Percentiles rank a stretch among this genome's conserved stretches.
phyloP scores from a whole-genome alignment of 495 filamentous ascomycete genomes.

The Aspergillus taichungensis region DNA sequence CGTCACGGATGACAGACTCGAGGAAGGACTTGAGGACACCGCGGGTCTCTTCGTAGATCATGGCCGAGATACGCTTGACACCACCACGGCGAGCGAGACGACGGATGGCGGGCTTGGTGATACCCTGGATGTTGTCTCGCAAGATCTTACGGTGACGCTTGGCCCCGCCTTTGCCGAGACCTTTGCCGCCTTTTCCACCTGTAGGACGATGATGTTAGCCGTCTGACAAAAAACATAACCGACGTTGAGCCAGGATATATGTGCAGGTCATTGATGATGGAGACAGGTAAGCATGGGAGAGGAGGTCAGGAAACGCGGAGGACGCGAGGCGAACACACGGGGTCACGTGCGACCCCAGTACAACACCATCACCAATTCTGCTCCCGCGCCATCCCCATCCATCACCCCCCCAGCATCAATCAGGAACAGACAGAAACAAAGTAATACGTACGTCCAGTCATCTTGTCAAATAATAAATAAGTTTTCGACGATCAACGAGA shows the following conservation, averaged over 20 bases:
- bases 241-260: neutral
- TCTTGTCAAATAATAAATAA: slow-evolving; percentile 40
- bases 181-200: slow-evolving; percentile 90
- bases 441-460: slow-evolving; percentile 90
- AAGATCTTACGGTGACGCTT: slow-evolving; percentile 99
- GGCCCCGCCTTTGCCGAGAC: slow-evolving; percentile 85
- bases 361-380: neutral
- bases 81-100: slow-evolving; percentile 55
- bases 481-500: slow-evolving; percentile 1
- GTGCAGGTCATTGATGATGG: neutral
- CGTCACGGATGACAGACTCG: slow-evolving; percentile 71
- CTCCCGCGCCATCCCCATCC: neutral
- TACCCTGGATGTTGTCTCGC: slow-evolving; percentile 96
- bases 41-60: slow-evolving; percentile 65
- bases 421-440: slow-evolving; percentile 5
- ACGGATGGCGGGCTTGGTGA: slow-evolving; percentile 64
- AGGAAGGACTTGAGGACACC: slow-evolving; percentile 61
- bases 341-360: slow-evolving; percentile 8
- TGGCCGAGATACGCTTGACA: slow-evolving; percentile 60
- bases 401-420: neutral
- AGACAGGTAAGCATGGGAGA: neutral
- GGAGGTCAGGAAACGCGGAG: neutral
- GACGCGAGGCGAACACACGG: neutral
- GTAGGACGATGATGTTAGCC: slow-evolving; percentile 17
- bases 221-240: neutral